Conservation (phyloP, 805 yeast species). For the Candida ulmi region DNA sequence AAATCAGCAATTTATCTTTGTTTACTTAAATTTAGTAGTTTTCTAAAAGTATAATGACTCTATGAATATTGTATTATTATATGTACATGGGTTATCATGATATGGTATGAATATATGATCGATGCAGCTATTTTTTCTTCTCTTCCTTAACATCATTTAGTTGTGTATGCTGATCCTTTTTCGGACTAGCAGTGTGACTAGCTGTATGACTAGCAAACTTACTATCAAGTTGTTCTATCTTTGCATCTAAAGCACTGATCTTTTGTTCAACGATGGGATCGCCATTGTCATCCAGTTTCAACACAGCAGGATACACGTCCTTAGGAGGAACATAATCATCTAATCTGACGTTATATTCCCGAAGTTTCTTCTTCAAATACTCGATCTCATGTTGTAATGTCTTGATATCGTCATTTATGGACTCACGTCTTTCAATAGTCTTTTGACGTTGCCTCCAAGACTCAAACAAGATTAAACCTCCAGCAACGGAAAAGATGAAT, state of each 20-base stretch:
- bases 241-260: constrained; percentile 4
- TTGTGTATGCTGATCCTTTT: too few species aligned
- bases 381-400: constrained; percentile 68
- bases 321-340: constrained; percentile 47
- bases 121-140: too few species aligned
- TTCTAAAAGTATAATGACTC: neutral
- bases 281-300: constrained; percentile 29
- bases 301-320: constrained; percentile 39
- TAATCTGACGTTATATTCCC: constrained; percentile 32
- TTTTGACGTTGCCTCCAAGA: constrained; percentile 61
- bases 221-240: constrained; percentile 5
- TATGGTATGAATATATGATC: too few species aligned
- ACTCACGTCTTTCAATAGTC: constrained; percentile 54
- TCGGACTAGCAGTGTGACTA: too few species aligned
- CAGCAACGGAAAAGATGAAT: constrained; percentile 77
- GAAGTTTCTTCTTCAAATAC: constrained; percentile 44
- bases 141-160: too few species aligned
- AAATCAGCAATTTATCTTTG: neutral
- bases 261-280: constrained; percentile 8
- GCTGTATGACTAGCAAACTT: neutral
- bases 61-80: too few species aligned
- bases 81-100: too few species aligned
- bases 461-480: constrained; percentile 67
- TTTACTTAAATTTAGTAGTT: neutral
- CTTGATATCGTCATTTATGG: constrained; percentile 66